Conservation (phyloP, 352 stramenopile species). For the Phytopythium sindhum region DNA sequence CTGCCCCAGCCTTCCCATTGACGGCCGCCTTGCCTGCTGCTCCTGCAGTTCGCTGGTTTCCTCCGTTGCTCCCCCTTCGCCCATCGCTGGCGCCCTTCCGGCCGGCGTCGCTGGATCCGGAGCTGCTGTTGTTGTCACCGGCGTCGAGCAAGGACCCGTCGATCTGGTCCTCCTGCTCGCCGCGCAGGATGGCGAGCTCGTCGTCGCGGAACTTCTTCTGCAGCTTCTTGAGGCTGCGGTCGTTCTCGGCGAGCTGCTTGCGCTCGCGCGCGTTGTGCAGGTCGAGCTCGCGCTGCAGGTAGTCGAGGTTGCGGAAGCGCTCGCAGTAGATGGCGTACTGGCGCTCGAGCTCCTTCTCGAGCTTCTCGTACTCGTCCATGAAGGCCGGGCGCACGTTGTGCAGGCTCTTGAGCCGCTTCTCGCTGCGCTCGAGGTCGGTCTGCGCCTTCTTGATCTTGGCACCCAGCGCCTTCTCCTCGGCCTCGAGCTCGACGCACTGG, state of each 20-base stretch:
- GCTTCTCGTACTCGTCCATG: slow-evolving; percentile 98
- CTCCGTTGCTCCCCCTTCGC: slow-evolving; percentile 25
- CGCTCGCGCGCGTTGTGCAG: slow-evolving; percentile 84
- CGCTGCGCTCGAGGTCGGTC: slow-evolving; percentile 93
- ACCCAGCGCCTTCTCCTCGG: slow-evolving; percentile 88
- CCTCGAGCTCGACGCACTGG: slow-evolving; percentile 90
- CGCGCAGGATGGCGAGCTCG: slow-evolving; percentile 85
- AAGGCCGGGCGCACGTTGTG: slow-evolving; percentile 93
- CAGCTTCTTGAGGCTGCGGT: slow-evolving; percentile 89
- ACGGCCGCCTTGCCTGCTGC: slow-evolving; percentile 17
- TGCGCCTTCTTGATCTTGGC: slow-evolving; percentile 94
- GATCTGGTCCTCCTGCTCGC: slow-evolving; percentile 80
- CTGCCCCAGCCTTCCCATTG: slow-evolving; percentile 11
- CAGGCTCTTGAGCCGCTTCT: slow-evolving; percentile 92
- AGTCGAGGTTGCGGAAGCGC: slow-evolving; percentile 95
- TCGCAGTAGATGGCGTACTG: slow-evolving; percentile 95
- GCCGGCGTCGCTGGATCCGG: background rate
- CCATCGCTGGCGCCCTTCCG: slow-evolving; percentile 10
- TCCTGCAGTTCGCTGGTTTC: slow-evolving; percentile 41
- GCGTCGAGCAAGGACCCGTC: slow-evolving; percentile 54
- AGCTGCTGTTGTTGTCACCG: slow-evolving; percentile 29
- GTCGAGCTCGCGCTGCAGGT: slow-evolving; percentile 93
- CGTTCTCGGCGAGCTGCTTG: slow-evolving; percentile 86
- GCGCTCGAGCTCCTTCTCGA: slow-evolving; percentile 94
- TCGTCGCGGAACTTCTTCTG: slow-evolving; percentile 93